Percentiles rank a stretch among this genome's conserved stretches.
These are phyloP conservation scores for Selaginella tamariscina DNA, from an alignment of 75 land plant species.

Conservation along the genomic window DNA sequence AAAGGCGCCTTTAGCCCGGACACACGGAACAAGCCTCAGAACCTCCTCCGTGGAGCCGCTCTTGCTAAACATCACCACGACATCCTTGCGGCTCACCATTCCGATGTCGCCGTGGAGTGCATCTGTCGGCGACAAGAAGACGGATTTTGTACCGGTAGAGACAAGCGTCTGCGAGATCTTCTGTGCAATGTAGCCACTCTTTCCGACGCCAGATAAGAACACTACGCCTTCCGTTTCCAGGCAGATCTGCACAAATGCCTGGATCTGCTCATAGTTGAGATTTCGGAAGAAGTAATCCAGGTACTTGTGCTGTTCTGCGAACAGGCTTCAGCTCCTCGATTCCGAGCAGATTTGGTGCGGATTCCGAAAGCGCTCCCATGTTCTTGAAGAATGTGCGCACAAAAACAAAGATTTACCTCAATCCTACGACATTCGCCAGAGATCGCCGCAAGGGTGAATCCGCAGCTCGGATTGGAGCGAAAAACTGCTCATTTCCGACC, in stretches of 20 bases:
- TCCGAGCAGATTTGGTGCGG: background rate
- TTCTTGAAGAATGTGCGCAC: no score
- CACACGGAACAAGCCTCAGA: conserved; percentile 59
- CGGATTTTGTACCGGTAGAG: conserved; percentile 70
- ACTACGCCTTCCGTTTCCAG: conserved; percentile 44
- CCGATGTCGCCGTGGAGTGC: conserved; percentile 99
- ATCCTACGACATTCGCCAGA: no score
- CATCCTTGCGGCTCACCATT: conserved; percentile 34
- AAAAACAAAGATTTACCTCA: no score
- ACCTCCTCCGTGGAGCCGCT: conserved; percentile 87
- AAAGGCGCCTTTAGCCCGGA: conserved; percentile 65
- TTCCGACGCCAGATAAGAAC: conserved; percentile 96
- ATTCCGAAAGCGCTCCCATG: no score
- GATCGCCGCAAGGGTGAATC: no score
- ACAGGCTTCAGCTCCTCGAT: conserved; percentile 43
- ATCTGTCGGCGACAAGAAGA: conserved; percentile 68
- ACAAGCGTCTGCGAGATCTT: conserved; percentile 89
- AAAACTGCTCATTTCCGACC: no score
- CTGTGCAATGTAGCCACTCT: conserved; percentile 89
- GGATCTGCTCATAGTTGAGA: conserved; percentile 51
- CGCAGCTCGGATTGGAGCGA: no score
- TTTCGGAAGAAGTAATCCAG: conserved; percentile 50
- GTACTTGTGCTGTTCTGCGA: conserved; percentile 53
- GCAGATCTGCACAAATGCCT: conserved; percentile 45
- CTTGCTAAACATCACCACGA: conserved; percentile 74